Conservation (phyloP, 2,329 filamentous ascomycete genomes). For the Fulvia fulva region DNA sequence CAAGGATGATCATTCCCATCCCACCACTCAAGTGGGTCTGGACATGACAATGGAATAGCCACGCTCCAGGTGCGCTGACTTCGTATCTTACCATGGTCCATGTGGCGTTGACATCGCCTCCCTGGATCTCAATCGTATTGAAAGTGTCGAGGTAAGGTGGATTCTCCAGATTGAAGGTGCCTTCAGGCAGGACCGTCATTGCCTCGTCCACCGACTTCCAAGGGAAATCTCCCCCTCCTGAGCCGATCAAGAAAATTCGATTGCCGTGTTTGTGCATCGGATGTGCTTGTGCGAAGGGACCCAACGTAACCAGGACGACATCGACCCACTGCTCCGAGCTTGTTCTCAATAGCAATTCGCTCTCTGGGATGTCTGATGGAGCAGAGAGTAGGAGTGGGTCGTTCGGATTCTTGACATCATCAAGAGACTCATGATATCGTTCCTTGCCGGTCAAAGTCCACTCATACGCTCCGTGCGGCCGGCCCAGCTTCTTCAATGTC, state of each 20-base stretch:
- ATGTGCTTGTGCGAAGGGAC: slow-evolving; percentile 39
- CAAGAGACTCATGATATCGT: slow-evolving; percentile 16
- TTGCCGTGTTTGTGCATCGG: slow-evolving; percentile 63
- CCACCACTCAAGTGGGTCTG: slow-evolving; percentile 46
- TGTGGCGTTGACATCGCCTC: no score
- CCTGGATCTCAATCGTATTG: slow-evolving; percentile 8
- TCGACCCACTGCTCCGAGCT: slow-evolving; percentile 34
- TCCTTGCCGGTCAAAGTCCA: slow-evolving; percentile 17
- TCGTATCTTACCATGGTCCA: slow-evolving; percentile 47
- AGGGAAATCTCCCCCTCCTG: slow-evolving; percentile 46
- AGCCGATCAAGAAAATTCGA: slow-evolving; percentile 56
- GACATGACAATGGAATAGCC: slow-evolving; percentile 50
- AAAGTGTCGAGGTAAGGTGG: slow-evolving; percentile 55
- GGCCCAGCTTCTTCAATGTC: slow-evolving; percentile 16
- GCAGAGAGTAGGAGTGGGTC: slow-evolving; percentile 13
- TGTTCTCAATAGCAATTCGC: slow-evolving; percentile 16
- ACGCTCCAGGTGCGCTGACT: slow-evolving; percentile 44
- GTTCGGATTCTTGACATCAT: slow-evolving; percentile 9
- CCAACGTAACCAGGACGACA: slow-evolving; percentile 25
- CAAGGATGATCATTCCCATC: slow-evolving; percentile 47
- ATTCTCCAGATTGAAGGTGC: slow-evolving; percentile 55
- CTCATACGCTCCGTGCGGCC: slow-evolving; percentile 17
- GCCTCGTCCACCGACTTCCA: slow-evolving; percentile 55
- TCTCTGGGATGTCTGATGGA: background rate
- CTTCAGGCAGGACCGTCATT: slow-evolving; percentile 36